These are phyloP conservation scores for Leccinum griseonigrum DNA, from an alignment of 1,284 basidiomycete species.

Conservation along the genomic window DNA sequence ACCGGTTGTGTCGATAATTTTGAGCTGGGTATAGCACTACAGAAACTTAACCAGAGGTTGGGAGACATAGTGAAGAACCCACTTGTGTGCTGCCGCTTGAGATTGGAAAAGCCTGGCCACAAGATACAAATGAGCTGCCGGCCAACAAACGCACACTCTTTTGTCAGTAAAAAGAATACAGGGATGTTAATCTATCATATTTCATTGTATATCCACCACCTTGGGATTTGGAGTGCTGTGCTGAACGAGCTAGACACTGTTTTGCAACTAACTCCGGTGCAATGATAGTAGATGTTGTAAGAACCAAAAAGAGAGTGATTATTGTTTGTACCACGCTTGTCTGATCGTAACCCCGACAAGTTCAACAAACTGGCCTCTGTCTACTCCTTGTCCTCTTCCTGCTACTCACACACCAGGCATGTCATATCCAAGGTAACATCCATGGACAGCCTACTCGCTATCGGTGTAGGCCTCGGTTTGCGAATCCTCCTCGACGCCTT, in stretches of 20 bases:
- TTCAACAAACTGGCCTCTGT: conserved; percentile 38
- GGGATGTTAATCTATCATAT: neutral
- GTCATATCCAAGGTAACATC: conserved; percentile 33
- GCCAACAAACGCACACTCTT: neutral
- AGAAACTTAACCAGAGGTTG: neutral
- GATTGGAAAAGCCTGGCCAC: neutral
- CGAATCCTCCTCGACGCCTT: conserved; percentile 49
- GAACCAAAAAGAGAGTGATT: conserved; percentile 20
- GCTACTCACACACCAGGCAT: conserved; percentile 35
- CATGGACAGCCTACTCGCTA: conserved; percentile 57
- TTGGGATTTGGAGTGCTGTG: neutral
- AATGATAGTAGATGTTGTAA: neutral
- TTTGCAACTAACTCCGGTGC: too few species aligned
- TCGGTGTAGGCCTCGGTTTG: conserved; percentile 48
- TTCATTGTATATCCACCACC: neutral
- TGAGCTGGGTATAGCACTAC: neutral
- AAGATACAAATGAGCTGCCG: neutral
- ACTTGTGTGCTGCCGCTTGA: neutral
- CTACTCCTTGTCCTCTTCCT: conserved; percentile 36
- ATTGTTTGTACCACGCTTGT: conserved; percentile 14
- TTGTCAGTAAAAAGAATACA: neutral
- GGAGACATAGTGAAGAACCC: neutral
- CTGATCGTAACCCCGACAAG: conserved; percentile 1
- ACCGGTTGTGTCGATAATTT: too few species aligned
- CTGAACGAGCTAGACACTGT: too few species aligned